A percentile compares a stretch with the other conserved stretches of the same genome.
phyloP scores from a whole-genome alignment of 164 flowering plant species.

The Vitis rupestris region DNA sequence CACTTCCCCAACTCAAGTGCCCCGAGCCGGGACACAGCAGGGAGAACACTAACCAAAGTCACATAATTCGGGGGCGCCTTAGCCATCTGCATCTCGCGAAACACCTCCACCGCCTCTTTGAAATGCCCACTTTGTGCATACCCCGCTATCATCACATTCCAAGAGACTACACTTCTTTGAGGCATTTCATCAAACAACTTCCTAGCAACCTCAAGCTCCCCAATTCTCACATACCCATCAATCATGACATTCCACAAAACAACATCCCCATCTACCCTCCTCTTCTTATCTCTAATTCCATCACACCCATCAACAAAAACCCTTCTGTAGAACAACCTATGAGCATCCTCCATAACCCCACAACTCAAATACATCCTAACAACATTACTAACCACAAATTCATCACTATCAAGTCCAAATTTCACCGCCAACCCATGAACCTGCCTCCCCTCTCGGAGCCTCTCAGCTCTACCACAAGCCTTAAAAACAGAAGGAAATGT shows the following conservation, averaged over 20 bases:
- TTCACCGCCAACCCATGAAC: constrained; percentile 47
- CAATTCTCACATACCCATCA: constrained; percentile 52
- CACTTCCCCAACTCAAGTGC: constrained; percentile 59
- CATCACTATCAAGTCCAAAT: constrained; percentile 39
- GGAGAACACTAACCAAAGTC: constrained; percentile 58
- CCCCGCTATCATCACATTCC: constrained; percentile 70
- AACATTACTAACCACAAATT: constrained; percentile 52
- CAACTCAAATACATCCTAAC: constrained; percentile 46
- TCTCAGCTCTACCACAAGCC: constrained; percentile 35
- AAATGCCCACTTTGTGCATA: constrained; percentile 55
- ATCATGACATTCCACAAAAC: constrained; percentile 73
- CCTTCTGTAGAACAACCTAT: constrained; percentile 23
- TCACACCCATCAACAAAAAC: neutral
- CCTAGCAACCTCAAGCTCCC: constrained; percentile 38
- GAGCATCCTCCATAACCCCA: constrained; percentile 44
- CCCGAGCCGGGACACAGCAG: constrained; percentile 53
- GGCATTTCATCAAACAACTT: constrained; percentile 57
- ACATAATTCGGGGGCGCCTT: constrained; percentile 52
- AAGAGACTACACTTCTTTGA: constrained; percentile 59
- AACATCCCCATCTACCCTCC: constrained; percentile 32
- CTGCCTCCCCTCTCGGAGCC: constrained; percentile 45
- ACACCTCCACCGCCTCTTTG: constrained; percentile 54
- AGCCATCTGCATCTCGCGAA: constrained; percentile 51
- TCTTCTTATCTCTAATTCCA: constrained; percentile 9
- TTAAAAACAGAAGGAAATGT: constrained; percentile 57